phyloP scores from a whole-genome alignment of 163 green algal genomes.

The Botryococcus braunii region DNA sequence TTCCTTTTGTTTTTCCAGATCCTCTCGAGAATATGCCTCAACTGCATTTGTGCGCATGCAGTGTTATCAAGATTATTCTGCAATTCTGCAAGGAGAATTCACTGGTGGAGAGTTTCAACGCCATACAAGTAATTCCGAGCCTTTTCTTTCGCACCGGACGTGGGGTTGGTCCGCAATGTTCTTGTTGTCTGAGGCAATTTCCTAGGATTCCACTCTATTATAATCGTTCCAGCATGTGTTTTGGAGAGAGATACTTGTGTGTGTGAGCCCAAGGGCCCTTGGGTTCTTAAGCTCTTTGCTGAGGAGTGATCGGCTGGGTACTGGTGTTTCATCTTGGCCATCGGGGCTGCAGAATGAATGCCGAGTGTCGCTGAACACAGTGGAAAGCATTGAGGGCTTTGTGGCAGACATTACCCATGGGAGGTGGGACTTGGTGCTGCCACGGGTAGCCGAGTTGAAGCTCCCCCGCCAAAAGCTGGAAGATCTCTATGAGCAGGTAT shows the following conservation, averaged over 20 bases:
- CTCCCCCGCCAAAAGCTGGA: slow-evolving; percentile 82
- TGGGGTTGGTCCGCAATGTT: background rate
- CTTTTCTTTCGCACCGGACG: background rate
- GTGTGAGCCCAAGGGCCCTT: no score
- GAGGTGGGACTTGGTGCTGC: slow-evolving; percentile 87
- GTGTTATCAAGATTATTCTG: slow-evolving; percentile 93
- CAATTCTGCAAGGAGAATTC: slow-evolving; percentile 97
- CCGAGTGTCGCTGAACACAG: slow-evolving; percentile 82
- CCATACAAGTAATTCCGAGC: slow-evolving; percentile 61
- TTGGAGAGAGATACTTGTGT: no score
- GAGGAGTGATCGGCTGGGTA: no score
- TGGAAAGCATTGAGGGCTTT: slow-evolving; percentile 83
- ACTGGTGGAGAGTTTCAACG: slow-evolving; percentile 75
- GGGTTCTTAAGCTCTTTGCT: no score
- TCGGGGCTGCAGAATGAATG: slow-evolving; percentile 70
- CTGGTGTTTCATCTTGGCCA: background rate
- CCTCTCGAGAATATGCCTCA: no score
- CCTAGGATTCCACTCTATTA: background rate
- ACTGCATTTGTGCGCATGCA: no score
- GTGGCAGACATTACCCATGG: slow-evolving; percentile 79
- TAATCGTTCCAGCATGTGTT: no score
- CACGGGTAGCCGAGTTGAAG: slow-evolving; percentile 73
- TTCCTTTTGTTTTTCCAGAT: no score
- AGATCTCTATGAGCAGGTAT: slow-evolving; percentile 88
- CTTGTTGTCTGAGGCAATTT: background rate